These are phyloP conservation scores for Ustilago cynodontis DNA, from an alignment of 1,284 basidiomycete species.

Conservation along the genomic window DNA sequence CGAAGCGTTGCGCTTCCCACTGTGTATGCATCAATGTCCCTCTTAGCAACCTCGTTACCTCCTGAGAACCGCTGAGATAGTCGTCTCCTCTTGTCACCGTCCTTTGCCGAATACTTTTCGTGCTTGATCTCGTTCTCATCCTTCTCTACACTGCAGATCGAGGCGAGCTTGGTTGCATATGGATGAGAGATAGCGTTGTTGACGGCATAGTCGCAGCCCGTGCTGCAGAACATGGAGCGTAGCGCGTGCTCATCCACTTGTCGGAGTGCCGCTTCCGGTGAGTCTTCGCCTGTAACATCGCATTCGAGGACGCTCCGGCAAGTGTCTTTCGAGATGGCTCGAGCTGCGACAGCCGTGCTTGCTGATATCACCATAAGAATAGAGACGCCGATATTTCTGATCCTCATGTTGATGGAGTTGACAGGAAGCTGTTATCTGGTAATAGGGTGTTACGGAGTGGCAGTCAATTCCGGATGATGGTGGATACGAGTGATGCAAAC, in stretches of 20 bases:
- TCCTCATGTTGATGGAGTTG: constrained; percentile 9
- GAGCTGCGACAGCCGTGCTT: background rate
- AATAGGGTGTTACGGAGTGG: background rate
- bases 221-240: constrained; percentile 25
- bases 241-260: constrained; percentile 36
- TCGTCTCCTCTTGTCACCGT: constrained; percentile 1
- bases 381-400: background rate
- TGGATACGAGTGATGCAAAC: background rate
- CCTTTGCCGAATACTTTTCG: constrained; percentile 31
- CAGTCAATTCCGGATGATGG: background rate
- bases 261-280: constrained; percentile 36
- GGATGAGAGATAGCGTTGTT: constrained; percentile 16
- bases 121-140: constrained; percentile 18
- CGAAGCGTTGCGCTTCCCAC: constrained; percentile 25
- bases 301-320: constrained; percentile 22
- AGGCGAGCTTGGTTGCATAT: constrained; percentile 14
- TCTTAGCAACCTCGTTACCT: background rate
- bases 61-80: background rate
- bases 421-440: background rate
- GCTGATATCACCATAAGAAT: background rate
- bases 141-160: constrained; percentile 35
- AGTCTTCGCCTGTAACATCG: constrained; percentile 20
- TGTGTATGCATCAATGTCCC: constrained; percentile 43
- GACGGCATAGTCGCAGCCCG: constrained; percentile 33
- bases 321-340: background rate